Conservation (phyloP, 139 green algal genomes). For the Chlorella sp. region DNA sequence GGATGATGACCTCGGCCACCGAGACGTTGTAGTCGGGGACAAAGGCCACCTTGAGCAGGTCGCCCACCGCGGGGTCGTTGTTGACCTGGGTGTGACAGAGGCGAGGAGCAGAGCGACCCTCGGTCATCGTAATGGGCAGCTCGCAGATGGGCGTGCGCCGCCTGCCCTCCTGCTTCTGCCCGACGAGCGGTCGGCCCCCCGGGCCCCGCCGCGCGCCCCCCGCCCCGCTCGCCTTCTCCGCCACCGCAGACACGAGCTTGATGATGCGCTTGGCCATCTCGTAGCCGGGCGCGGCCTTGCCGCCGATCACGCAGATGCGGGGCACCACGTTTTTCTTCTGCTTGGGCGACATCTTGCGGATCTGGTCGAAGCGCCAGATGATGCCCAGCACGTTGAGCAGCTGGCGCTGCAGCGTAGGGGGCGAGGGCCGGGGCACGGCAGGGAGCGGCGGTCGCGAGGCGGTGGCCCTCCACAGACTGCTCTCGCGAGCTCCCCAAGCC, state of each 20-base stretch:
- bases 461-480: no score
- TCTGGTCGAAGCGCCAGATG: slow-evolving; percentile 88
- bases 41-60: slow-evolving; percentile 95
- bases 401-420: slow-evolving; percentile 68
- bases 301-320: slow-evolving; percentile 91
- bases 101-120: no score
- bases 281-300: slow-evolving; percentile 97
- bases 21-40: slow-evolving; percentile 99
- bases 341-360: slow-evolving; percentile 87
- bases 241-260: slow-evolving; percentile 90
- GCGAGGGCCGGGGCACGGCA: no score
- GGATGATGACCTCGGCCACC: slow-evolving; percentile 92
- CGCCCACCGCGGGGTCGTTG: slow-evolving; percentile 87
- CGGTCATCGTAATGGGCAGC: no score
- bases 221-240: slow-evolving; percentile 48
- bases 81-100: slow-evolving; percentile 64
- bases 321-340: slow-evolving; percentile 88
- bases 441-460: neutral
- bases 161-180: no score
- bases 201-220: neutral
- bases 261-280: slow-evolving; percentile 99
- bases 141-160: no score
- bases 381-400: slow-evolving; percentile 90
- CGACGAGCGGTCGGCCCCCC: no score
- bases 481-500: no score